phyloP scores from a whole-genome alignment of 2,329 filamentous ascomycete genomes.

The Gnomoniopsis sp. region DNA sequence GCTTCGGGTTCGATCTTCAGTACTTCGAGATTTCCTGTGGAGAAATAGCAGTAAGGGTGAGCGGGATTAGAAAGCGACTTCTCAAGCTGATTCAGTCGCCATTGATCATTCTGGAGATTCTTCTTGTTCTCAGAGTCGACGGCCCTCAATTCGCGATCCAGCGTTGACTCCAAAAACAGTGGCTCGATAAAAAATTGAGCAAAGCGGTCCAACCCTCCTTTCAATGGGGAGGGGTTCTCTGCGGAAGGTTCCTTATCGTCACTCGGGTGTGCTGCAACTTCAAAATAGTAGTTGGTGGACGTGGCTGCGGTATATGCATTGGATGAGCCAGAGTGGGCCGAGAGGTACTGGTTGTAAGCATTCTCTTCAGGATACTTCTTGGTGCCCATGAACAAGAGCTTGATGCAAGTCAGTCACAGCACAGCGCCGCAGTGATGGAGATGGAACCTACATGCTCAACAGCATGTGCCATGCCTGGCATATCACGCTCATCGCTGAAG shows the following conservation, averaged over 20 bases:
- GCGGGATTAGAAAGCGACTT: constrained; percentile 84
- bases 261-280: constrained; percentile 77
- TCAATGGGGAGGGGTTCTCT: constrained; percentile 58
- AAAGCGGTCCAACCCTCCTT: constrained; percentile 84
- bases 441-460: constrained; percentile 71
- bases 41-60: constrained; percentile 89
- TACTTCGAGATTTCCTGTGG: constrained; percentile 83
- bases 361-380: constrained; percentile 97
- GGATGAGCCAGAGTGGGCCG: constrained; percentile 83
- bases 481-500: constrained; percentile 86
- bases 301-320: constrained; percentile 94
- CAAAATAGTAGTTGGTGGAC: constrained; percentile 97
- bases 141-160: constrained; percentile 82
- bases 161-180: constrained; percentile 76
- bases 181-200: constrained; percentile 91
- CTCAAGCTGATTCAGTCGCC: constrained; percentile 83
- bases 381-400: constrained; percentile 95
- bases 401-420: constrained; percentile 8
- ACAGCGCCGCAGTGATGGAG: neutral
- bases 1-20: constrained; percentile 79
- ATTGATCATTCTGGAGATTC: constrained; percentile 86
- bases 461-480: constrained; percentile 93
- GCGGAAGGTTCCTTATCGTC: constrained; percentile 55
- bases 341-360: constrained; percentile 90
- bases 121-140: constrained; percentile 98